These are phyloP conservation scores for Delonix regia DNA, from an alignment of 306 rosid species.

Conservation along the genomic window DNA sequence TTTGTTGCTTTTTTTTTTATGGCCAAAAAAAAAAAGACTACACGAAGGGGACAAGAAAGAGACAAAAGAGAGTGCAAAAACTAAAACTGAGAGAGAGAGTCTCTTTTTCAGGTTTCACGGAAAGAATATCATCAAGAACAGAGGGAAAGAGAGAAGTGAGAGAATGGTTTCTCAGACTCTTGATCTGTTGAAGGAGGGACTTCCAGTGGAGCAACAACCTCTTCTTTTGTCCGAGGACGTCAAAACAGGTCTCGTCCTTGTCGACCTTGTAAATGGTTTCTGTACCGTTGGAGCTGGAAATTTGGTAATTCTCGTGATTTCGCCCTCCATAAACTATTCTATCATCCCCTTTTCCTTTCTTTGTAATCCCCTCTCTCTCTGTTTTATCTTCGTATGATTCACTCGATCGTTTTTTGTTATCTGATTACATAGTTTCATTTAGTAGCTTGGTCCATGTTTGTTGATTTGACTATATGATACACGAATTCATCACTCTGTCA, in stretches of 20 bases:
- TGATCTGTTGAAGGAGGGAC: conserved; percentile 62
- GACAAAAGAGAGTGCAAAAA: no score
- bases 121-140: background rate
- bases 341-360: background rate
- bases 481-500: background rate
- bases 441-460: background rate
- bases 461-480: background rate
- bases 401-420: background rate
- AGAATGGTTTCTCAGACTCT: conserved; percentile 54
- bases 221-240: conserved; percentile 50
- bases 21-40: no score
- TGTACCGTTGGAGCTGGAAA: conserved; percentile 92
- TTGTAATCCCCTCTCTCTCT: no score
- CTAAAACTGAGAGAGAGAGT: no score
- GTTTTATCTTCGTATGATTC: background rate
- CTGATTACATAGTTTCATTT: background rate
- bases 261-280: conserved; percentile 87
- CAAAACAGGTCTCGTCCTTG: conserved; percentile 79
- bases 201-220: conserved; percentile 66
- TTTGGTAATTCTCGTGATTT: conserved; percentile 49
- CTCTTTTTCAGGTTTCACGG: background rate
- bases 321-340: background rate
- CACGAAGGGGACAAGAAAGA: no score
- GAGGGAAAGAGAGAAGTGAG: background rate
- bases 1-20: no score